phyloP scores from a whole-genome alignment of 116 monocot species.

The Iris pallida region DNA sequence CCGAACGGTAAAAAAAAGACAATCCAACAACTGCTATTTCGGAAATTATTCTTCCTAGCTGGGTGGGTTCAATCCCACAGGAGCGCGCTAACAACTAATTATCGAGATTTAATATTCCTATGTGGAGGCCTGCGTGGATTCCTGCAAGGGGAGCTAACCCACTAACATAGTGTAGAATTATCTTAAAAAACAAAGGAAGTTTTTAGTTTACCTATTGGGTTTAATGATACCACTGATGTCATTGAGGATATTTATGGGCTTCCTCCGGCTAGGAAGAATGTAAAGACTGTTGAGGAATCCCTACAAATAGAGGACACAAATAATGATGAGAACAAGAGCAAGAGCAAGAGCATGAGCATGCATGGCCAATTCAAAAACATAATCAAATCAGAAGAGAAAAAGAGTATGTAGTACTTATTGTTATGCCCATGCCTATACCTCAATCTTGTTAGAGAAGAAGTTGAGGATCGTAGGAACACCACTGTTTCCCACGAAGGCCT shows the following conservation, averaged over 20 bases:
- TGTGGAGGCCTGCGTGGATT: no score
- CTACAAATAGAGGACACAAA: constrained; percentile 3
- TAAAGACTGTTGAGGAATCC: constrained; percentile 23
- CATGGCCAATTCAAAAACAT: no score
- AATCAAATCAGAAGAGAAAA: neutral
- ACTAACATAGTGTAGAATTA: neutral
- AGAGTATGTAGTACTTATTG: neutral
- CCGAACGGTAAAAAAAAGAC: no score
- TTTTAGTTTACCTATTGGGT: constrained; percentile 46
- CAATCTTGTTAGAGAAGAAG: constrained; percentile 42
- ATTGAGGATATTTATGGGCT: constrained; percentile 45
- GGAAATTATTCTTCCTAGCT: no score
- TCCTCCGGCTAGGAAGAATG: constrained; percentile 57
- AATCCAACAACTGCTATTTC: no score
- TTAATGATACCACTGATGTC: constrained; percentile 74
- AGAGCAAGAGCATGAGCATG: no score
- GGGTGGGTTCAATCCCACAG: no score
- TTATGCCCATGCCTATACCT: constrained; percentile 26
- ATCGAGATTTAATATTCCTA: no score
- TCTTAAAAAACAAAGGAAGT: no score
- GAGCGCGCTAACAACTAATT: no score
- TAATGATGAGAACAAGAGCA: no score
- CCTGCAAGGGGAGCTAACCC: neutral
- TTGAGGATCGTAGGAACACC: constrained; percentile 59
- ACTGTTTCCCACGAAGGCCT: constrained; percentile 51